Conservation (phyloP, 2,329 filamentous ascomycete species). For the Diaporthe sp. region DNA sequence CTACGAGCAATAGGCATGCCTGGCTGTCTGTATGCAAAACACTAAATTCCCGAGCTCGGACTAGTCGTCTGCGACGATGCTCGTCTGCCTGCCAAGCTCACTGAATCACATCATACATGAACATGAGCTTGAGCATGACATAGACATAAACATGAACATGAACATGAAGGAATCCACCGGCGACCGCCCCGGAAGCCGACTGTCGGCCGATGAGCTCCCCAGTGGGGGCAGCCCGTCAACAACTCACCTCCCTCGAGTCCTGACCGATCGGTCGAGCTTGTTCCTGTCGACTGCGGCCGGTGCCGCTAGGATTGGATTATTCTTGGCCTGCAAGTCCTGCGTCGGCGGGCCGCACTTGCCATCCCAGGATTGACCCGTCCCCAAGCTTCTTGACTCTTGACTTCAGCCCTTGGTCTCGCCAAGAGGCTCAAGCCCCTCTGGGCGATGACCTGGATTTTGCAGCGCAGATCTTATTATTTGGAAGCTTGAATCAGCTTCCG, state of each 20-base stretch:
- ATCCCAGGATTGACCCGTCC: constrained; percentile 19
- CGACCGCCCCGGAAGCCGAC: neutral
- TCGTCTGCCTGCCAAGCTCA: neutral
- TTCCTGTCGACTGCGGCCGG: constrained; percentile 15
- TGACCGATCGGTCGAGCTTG: constrained; percentile 17
- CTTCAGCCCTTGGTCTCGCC: constrained; percentile 17
- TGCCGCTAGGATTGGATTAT: constrained; percentile 13
- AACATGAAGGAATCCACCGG: too few species aligned
- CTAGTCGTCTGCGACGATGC: neutral
- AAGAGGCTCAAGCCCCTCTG: neutral
- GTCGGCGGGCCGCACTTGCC: constrained; percentile 20
- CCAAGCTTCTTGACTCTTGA: constrained; percentile 11
- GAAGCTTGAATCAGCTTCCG: constrained; percentile 23
- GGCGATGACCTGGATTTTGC: constrained; percentile 20
- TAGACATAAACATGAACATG: neutral
- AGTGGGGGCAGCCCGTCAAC: constrained; percentile 1
- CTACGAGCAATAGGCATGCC: constrained; percentile 12
- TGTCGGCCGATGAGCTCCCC: neutral
- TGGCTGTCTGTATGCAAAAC: constrained; percentile 16
- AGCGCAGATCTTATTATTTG: constrained; percentile 32
- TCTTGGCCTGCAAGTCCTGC: constrained; percentile 20
- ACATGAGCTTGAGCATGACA: neutral
- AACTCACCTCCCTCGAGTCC: neutral
- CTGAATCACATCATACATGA: neutral
- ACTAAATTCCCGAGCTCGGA: constrained; percentile 19